These are phyloP conservation scores for Trichoderma endophyticum DNA, from an alignment of 2,329 filamentous ascomycete species.

Conservation along the genomic window DNA sequence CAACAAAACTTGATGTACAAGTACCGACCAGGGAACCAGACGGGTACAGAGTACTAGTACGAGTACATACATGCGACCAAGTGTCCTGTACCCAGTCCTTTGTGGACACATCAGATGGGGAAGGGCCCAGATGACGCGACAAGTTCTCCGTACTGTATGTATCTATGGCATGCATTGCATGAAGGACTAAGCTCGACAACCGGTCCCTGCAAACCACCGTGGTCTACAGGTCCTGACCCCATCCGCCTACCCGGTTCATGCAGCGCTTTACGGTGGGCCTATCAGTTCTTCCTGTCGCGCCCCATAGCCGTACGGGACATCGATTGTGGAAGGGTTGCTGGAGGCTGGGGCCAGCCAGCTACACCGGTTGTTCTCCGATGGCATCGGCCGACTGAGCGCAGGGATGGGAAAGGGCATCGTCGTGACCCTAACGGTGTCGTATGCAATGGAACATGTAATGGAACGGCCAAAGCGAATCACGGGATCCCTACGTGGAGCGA, in stretches of 20 bases:
- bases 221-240: conserved; percentile 1
- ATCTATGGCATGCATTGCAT: conserved; percentile 27
- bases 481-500: not conserved
- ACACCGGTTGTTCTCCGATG: not conserved
- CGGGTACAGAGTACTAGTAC: not conserved
- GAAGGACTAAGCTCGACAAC: conserved; percentile 20
- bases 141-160: conserved; percentile 17
- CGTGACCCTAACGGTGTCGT: not conserved
- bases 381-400: conserved; percentile 9
- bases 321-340: not conserved
- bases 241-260: conserved; percentile 19
- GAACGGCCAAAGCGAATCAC: not conserved
- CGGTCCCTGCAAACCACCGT: conserved; percentile 18
- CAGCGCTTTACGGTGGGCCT: conserved; percentile 16
- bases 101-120: conserved; percentile 14
- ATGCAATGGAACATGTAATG: not conserved
- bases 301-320: not conserved
- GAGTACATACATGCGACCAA: not conserved
- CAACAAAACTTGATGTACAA: not conserved
- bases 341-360: not conserved
- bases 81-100: not conserved
- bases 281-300: not conserved
- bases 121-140: conserved; percentile 15
- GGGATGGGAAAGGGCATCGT: not conserved
- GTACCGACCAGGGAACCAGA: not conserved